Conservation (phyloP, 2,329 filamentous ascomycete species). For the Laburnicola sp. region DNA sequence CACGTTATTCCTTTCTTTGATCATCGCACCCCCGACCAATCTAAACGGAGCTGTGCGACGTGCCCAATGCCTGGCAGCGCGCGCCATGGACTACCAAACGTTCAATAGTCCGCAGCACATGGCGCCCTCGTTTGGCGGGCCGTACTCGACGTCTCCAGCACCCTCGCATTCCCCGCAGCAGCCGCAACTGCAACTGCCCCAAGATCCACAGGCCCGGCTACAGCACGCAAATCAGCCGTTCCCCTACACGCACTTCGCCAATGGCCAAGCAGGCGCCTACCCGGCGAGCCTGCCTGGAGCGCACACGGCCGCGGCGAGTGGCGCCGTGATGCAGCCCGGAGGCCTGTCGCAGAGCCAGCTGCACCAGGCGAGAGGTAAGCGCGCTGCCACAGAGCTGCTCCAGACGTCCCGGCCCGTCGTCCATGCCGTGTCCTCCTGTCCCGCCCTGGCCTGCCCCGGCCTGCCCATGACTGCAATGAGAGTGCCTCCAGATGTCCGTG, state of each 20-base stretch:
- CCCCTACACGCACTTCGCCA: constrained; percentile 35
- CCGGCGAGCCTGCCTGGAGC: constrained; percentile 28
- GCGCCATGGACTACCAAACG: constrained; percentile 44
- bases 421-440: constrained; percentile 12
- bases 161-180: constrained; percentile 39
- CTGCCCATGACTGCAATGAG: neutral
- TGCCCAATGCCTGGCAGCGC: constrained; percentile 41
- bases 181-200: constrained; percentile 30
- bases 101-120: constrained; percentile 42
- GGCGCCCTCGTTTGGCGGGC: constrained; percentile 37
- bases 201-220: constrained; percentile 41
- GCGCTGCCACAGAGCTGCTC: constrained; percentile 12
- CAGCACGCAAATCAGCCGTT: constrained; percentile 37
- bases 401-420: constrained; percentile 3
- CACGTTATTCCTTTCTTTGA: constrained; percentile 38
- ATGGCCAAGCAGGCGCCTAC: constrained; percentile 38
- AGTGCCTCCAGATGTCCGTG: neutral
- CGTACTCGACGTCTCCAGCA: constrained; percentile 34
- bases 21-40: constrained; percentile 42
- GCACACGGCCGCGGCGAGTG: constrained; percentile 23
- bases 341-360: constrained; percentile 40
- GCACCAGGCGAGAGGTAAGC: constrained; percentile 46
- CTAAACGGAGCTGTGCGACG: constrained; percentile 45
- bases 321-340: constrained; percentile 43
- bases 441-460: constrained; percentile 9